Evolutionary conservation across 257 asterid genomes (phyloP).

Genomic region (Cordia subcordata): DNA sequence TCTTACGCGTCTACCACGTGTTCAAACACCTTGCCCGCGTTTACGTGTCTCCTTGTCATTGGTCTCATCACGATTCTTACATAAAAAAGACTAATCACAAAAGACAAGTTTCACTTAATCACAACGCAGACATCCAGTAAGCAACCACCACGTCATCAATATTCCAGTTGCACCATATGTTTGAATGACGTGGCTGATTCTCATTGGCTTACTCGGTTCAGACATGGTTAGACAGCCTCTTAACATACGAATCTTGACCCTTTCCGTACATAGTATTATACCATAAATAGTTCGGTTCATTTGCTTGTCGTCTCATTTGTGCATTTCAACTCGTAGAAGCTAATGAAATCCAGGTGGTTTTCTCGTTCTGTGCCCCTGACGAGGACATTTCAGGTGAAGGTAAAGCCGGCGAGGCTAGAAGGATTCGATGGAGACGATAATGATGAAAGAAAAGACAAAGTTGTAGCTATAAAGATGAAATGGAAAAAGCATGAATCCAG

Average conservation of each 20-base stretch:
- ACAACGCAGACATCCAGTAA: slow-evolving; percentile 6
- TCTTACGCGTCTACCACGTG: slow-evolving; percentile 63
- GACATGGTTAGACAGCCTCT: not conserved
- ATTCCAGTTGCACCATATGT: no score
- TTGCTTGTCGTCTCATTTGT: not conserved
- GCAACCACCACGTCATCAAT: slow-evolving; percentile 27
- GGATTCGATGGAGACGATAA: slow-evolving; percentile 13
- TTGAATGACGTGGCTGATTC: slow-evolving; percentile 19
- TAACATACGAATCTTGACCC: not conserved
- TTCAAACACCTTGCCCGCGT: slow-evolving; percentile 40
- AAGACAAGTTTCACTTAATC: not conserved
- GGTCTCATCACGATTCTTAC: slow-evolving; percentile 10
- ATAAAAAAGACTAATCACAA: not conserved
- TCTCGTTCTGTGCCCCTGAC: slow-evolving; percentile 29
- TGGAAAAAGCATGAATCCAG: slow-evolving; percentile 62
- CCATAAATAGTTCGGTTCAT: not conserved
- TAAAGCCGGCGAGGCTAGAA: slow-evolving; percentile 41
- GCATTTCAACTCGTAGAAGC: slow-evolving; percentile 12
- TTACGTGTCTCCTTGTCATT: slow-evolving; percentile 29
- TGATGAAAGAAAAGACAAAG: slow-evolving; percentile 12
- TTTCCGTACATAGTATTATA: slow-evolving; percentile 12
- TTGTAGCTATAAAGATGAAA: slow-evolving; percentile 37
- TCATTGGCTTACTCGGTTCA: slow-evolving; percentile 5
- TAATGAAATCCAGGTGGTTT: slow-evolving; percentile 47
- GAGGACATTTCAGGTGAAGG: slow-evolving; percentile 53